Evolutionary conservation across 306 rosid genomes (phyloP), one percentile per base, ranked within the genome.

Genomic region (Sindora glabra): DNA sequence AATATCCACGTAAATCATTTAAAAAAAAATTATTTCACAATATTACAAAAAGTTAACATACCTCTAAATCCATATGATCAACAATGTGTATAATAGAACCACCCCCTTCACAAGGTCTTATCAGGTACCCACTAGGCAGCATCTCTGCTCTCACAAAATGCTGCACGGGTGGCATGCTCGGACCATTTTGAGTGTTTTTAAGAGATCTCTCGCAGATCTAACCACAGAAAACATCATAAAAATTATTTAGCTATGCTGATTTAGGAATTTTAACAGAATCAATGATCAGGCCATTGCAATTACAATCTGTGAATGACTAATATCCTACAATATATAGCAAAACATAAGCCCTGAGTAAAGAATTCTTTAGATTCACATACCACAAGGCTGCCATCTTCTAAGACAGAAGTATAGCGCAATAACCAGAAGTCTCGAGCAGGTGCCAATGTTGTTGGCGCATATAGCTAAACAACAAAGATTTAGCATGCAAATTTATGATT

Each of bases 371-470:
- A 67, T 29, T 7, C 38, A 67, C 79, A 37, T 77, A 80, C 97
- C 96, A 91, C 97, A 72, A 91, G 83, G 84, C 95, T 91, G 9
- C 96, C 96, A 62, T 91, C 97, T 73, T 91, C 96, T 71, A 91
- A 70, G 71, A 85, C 89, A 77, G 97, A 85, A 67, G 97, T 87
- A 62, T 91, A 87, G 67, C 96, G 97, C 78, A 91, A 54, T 84
- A 91, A 68, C 97, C 97, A 91, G 73, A 91, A 91, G 62, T 91
- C 97, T 2, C 97, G 88, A 9, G 97, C 96, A 64, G 97, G 95
- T 49, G 95, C 96, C 84, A 92, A 63, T 48, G 96, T 92, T 32
- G 95, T 92, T 6, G 89, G 94, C 36, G 96, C 94, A 74, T 88
- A 88, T 49, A 91, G 89, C 97, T 91, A 74, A 51, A 68, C 42